Conservation (phyloP, 208 protist genomes). For the Jaenimonas drosophilae region DNA sequence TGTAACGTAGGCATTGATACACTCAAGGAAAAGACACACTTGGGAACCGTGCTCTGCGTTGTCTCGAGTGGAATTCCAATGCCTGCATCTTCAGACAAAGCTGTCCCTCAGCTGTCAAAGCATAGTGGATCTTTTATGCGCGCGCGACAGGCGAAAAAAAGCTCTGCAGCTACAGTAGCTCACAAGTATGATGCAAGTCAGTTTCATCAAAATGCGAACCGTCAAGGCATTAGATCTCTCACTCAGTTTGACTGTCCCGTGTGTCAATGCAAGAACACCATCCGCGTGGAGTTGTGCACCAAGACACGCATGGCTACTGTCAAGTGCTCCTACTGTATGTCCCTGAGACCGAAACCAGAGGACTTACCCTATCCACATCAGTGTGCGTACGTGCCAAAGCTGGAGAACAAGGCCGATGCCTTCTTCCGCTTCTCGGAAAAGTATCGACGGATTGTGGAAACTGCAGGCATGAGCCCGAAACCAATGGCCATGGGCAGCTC, state of each 20-base stretch:
- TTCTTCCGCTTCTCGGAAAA: slow-evolving; percentile 75
- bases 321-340: slow-evolving; percentile 58
- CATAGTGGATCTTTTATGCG: slow-evolving; percentile 16
- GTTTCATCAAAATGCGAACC: slow-evolving; percentile 54
- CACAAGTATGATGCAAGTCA: slow-evolving; percentile 28
- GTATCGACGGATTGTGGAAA: slow-evolving; percentile 31
- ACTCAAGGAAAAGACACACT: no score
- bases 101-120: slow-evolving; percentile 11
- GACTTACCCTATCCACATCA: slow-evolving; percentile 71
- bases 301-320: slow-evolving; percentile 45
- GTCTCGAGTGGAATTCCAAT: no score
- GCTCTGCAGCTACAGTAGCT: slow-evolving; percentile 12
- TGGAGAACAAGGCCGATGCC: slow-evolving; percentile 79
- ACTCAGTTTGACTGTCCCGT: slow-evolving; percentile 75
- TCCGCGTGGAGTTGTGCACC: slow-evolving; percentile 41
- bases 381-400: slow-evolving; percentile 37
- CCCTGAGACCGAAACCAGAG: slow-evolving; percentile 26
- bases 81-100: neutral
- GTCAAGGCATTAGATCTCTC: slow-evolving; percentile 39
- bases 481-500: no score
- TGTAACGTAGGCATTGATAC: neutral
- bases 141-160: slow-evolving; percentile 18
- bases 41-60: no score
- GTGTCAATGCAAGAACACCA: slow-evolving; percentile 55
- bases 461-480: no score